Evolutionary conservation across 805 yeast species (phyloP).

Genomic region (Nakazawaea holstii): DNA sequence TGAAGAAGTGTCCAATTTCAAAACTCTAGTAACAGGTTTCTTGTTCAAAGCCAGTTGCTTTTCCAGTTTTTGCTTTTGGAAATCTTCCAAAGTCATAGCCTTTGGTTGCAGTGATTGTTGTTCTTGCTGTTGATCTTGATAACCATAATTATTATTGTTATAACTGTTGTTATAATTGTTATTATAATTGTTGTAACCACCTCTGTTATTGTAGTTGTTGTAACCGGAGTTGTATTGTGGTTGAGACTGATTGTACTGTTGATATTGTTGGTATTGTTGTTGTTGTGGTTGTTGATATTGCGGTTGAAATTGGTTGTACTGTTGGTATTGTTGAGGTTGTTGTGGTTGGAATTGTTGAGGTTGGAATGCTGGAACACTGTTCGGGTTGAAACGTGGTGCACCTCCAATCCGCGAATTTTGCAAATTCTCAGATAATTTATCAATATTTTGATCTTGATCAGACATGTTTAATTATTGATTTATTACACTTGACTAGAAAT

Average conservation of each 20-base stretch:
- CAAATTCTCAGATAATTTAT: constrained; percentile 26
- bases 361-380: constrained; percentile 42
- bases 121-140: constrained; percentile 12
- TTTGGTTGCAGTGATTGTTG: constrained; percentile 25
- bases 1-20: constrained; percentile 49
- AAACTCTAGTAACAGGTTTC: constrained; percentile 46
- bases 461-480: constrained; percentile 1
- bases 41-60: constrained; percentile 34
- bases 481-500: neutral
- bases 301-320: constrained; percentile 23
- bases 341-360: constrained; percentile 37
- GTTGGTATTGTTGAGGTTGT: constrained; percentile 20
- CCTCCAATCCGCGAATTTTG: constrained; percentile 20
- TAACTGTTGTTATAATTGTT: constrained; percentile 16
- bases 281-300: constrained; percentile 20
- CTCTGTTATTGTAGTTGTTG: constrained; percentile 23
- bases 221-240: constrained; percentile 22
- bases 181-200: constrained; percentile 23
- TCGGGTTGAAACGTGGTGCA: constrained; percentile 40
- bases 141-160: constrained; percentile 17
- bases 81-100: constrained; percentile 79
- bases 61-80: constrained; percentile 60
- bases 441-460: constrained; percentile 12
- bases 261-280: constrained; percentile 20
- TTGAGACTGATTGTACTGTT: constrained; percentile 19